Evolutionary conservation across 768 basidiomycete species (phyloP).

Genomic region (Phanerochaete sordida): DNA sequence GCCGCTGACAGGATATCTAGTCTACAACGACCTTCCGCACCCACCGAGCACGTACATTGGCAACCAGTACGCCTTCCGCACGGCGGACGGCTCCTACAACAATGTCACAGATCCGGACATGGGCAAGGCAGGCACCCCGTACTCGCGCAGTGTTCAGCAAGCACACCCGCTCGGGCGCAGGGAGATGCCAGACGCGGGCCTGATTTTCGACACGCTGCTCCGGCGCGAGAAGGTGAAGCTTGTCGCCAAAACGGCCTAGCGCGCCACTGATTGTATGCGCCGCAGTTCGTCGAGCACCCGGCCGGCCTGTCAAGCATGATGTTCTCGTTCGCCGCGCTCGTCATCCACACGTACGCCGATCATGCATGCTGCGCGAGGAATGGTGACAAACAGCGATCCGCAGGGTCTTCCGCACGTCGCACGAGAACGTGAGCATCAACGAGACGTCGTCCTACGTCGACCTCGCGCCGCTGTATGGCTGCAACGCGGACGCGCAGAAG

Average conservation of each 20-base stretch:
- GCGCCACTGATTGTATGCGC: slow-evolving; percentile 5
- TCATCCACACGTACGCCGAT: slow-evolving; percentile 62
- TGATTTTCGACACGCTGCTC: slow-evolving; percentile 78
- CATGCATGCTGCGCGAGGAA: neutral
- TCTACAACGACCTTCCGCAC: slow-evolving; percentile 80
- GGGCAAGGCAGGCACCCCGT: slow-evolving; percentile 77
- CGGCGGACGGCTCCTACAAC: slow-evolving; percentile 77
- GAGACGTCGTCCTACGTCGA: slow-evolving; percentile 88
- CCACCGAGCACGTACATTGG: slow-evolving; percentile 72
- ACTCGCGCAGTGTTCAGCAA: slow-evolving; percentile 82
- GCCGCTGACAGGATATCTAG: slow-evolving; percentile 31
- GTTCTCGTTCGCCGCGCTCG: slow-evolving; percentile 80
- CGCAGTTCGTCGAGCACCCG: slow-evolving; percentile 71
- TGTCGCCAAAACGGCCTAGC: neutral
- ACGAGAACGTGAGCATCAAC: slow-evolving; percentile 64
- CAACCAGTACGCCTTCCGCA: slow-evolving; percentile 58
- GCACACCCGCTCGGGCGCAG: slow-evolving; percentile 57
- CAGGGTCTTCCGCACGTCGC: slow-evolving; percentile 83
- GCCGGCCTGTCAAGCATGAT: slow-evolving; percentile 75
- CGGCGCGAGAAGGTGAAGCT: slow-evolving; percentile 57
- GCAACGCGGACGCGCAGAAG: slow-evolving; percentile 57
- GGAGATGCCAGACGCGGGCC: slow-evolving; percentile 73
- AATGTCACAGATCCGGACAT: slow-evolving; percentile 66
- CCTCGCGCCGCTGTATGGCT: slow-evolving; percentile 79
- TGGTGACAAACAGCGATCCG: neutral